Conservation (phyloP, 352 stramenopile genomes). For the Pythium periplocum region DNA sequence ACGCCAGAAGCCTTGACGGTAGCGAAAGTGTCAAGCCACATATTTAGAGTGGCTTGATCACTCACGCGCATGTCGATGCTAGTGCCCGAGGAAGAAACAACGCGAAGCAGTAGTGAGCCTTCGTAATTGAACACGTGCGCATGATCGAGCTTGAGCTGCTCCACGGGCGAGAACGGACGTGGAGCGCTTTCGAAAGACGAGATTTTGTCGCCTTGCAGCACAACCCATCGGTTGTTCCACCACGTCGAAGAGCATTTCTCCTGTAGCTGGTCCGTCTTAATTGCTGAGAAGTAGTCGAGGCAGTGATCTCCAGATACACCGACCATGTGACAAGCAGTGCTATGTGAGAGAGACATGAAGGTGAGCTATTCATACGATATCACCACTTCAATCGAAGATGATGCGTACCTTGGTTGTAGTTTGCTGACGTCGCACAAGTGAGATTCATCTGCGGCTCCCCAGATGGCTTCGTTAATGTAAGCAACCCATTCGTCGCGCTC, state of each 20-base stretch:
- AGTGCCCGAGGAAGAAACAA: constrained; percentile 60
- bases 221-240: constrained; percentile 79
- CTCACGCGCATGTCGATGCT: constrained; percentile 77
- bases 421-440: too few species aligned
- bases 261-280: constrained; percentile 65
- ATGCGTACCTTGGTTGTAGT: too few species aligned
- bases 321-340: constrained; percentile 21
- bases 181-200: constrained; percentile 81
- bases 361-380: not conserved
- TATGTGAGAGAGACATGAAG: not conserved
- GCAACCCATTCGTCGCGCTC: too few species aligned
- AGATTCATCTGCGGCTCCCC: too few species aligned
- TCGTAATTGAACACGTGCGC: constrained; percentile 70
- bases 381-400: constrained; percentile 17
- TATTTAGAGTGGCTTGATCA: constrained; percentile 69
- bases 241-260: constrained; percentile 69
- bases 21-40: constrained; percentile 62
- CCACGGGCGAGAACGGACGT: constrained; percentile 51
- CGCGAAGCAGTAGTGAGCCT: constrained; percentile 66
- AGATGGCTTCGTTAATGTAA: too few species aligned
- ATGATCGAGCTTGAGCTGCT: constrained; percentile 61
- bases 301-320: constrained; percentile 51
- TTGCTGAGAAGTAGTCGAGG: constrained; percentile 77
- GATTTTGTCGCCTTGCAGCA: constrained; percentile 69
- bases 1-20: constrained; percentile 36